Evolutionary conservation across 305 asterid genomes (phyloP).

Genomic region (Solanum hybrid): DNA sequence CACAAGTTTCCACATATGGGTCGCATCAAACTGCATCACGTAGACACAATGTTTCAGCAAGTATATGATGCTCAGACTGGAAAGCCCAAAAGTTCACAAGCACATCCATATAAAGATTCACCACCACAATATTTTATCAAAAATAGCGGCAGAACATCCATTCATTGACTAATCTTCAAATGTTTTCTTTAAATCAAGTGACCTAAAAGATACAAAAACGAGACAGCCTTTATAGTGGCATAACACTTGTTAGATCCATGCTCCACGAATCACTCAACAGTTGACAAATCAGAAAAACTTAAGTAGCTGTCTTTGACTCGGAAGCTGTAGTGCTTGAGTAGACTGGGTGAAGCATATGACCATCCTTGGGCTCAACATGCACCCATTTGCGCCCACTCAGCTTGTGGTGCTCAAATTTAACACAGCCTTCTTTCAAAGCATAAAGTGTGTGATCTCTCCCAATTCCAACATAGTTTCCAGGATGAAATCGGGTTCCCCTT

Average conservation of each 20-base stretch:
- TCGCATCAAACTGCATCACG: no score
- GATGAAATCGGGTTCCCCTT: slow-evolving; percentile 94
- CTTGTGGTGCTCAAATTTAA: slow-evolving; percentile 66
- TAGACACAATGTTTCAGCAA: neutral
- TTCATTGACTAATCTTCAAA: no score
- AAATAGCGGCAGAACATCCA: neutral
- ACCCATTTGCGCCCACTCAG: slow-evolving; percentile 79
- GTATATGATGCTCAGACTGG: neutral
- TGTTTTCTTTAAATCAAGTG: no score
- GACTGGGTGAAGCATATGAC: slow-evolving; percentile 57
- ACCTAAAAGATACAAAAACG: no score
- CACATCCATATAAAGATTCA: neutral
- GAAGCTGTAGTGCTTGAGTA: slow-evolving; percentile 27
- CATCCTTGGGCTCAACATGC: slow-evolving; percentile 82
- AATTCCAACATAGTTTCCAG: slow-evolving; percentile 79
- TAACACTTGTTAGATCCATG: no score
- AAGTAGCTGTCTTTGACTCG: slow-evolving; percentile 35
- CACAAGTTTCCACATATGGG: neutral
- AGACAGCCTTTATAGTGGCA: no score
- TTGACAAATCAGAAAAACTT: neutral
- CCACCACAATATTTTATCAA: neutral
- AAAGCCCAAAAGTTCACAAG: neutral
- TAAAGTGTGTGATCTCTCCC: slow-evolving; percentile 86
- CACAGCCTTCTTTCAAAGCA: slow-evolving; percentile 73
- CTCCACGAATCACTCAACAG: neutral